Conservation (phyloP, 163 green algal species). For the Coccomyxa subellipsoidea region DNA sequence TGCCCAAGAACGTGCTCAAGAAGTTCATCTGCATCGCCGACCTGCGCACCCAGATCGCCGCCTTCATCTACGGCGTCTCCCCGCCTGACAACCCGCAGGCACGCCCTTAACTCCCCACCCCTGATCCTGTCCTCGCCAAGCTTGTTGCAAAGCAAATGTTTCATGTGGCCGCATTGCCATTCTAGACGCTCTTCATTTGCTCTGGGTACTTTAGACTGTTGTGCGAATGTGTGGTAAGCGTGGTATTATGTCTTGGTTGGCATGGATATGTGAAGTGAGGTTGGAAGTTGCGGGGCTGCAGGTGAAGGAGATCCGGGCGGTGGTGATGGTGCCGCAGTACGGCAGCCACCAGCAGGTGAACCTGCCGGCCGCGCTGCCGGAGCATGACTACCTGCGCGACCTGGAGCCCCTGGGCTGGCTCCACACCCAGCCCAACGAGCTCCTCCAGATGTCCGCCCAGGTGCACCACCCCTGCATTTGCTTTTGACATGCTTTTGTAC, state of each 20-base stretch:
- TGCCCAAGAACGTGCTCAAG: constrained; percentile 99
- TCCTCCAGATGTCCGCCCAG: constrained; percentile 86
- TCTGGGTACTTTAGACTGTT: no score
- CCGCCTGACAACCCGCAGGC: constrained; percentile 88
- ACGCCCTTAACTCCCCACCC: not conserved
- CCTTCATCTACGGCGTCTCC: constrained; percentile 92
- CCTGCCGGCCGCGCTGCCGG: constrained; percentile 81
- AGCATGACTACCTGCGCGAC: constrained; percentile 96
- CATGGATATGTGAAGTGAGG: not conserved
- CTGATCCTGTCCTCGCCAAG: not conserved
- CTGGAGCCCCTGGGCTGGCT: constrained; percentile 98
- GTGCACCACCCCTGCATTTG: constrained; percentile 22
- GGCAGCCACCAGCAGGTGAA: constrained; percentile 93
- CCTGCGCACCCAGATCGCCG: constrained; percentile 93
- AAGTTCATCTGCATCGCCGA: constrained; percentile 99
- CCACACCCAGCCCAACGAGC: constrained; percentile 97
- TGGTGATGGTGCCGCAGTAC: constrained; percentile 97
- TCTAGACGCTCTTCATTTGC: no score
- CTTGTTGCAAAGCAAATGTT: no score
- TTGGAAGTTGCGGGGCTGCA: no score
- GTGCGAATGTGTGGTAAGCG: not conserved
- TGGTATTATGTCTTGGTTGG: not conserved
- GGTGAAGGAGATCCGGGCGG: constrained; percentile 86
- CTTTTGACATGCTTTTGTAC: not conserved
- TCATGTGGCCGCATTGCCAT: no score